These are phyloP conservation scores for Solanum pennellii DNA, from an alignment of 257 asterid genomes.

Conservation along the genomic window DNA sequence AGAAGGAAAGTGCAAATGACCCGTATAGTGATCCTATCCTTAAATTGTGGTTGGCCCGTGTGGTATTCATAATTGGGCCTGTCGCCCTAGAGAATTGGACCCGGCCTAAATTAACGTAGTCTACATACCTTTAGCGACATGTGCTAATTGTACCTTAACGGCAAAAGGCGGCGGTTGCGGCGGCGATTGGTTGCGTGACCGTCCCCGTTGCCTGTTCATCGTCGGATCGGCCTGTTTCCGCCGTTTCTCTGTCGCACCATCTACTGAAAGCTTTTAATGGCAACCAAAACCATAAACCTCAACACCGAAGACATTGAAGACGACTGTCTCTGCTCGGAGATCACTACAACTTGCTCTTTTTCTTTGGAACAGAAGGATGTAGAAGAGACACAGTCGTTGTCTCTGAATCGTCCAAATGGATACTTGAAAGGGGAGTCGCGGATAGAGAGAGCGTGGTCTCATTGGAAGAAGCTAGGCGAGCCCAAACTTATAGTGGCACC, in stretches of 20 bases:
- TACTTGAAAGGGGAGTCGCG: conserved; percentile 55
- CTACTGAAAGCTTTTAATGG: conserved; percentile 31
- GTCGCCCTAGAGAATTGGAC: neutral
- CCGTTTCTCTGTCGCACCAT: neutral
- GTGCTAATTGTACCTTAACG: neutral
- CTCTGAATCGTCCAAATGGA: conserved; percentile 39
- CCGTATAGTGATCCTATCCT: neutral
- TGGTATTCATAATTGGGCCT: neutral
- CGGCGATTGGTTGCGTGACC: conserved; percentile 22
- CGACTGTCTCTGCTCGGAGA: conserved; percentile 32
- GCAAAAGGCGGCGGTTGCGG: neutral
- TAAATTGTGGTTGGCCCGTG: neutral
- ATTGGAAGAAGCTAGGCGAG: conserved; percentile 71
- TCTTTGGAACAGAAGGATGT: conserved; percentile 6
- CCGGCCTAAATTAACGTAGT: neutral
- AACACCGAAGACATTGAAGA: conserved; percentile 13
- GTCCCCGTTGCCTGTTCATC: conserved; percentile 20
- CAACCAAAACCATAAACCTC: conserved; percentile 23
- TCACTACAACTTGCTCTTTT: neutral
- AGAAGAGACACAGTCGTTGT: conserved; percentile 2
- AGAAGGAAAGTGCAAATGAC: neutral
- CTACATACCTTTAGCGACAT: neutral
- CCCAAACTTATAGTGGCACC: conserved; percentile 84
- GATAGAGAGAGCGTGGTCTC: conserved; percentile 85
- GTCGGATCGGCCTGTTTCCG: conserved; percentile 24